Base-by-base conservation (phyloP, 306 rosid genomes). In the Trifolium repens region DNA sequence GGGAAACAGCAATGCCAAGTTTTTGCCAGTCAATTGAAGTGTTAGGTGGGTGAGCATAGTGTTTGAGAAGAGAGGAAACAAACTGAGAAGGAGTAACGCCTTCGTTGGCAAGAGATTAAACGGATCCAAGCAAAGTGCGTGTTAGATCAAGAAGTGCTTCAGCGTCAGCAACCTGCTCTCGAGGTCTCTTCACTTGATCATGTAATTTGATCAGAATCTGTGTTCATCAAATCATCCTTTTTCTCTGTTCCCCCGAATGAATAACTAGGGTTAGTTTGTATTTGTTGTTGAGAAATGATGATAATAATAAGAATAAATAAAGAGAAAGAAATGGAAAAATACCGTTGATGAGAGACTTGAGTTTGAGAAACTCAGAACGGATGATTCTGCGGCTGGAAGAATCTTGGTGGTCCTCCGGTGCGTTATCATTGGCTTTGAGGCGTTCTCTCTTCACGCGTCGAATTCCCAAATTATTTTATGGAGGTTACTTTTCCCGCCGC, bases 101-200 rank as follows among this genome's bases (percentile, higher is more conserved):
- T 30, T 82, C 93, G n/a, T 76, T 83, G 3, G 80, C 82, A 39
- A 91, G 76, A 32, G 94, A 89, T 76, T 72, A 86, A 7, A 88
- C 91, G 13, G 92, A 89, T 1, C 80, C 86, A 34, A 75, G 83
- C 6, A 94, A 57, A 22, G 88, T 76, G 62, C 83, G 87, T 0
- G 92, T 87, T 6, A 94, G 71, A 58, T 88, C 96, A 35, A 91
- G 76, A 53, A 91, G 70, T 0, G 96, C 96, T 76, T 91, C 96
- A 0, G 96, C 97, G 72, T 94, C 98, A 5, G 96, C 93, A 47
- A 89, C 92, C 71, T 91, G 96, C 67, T 91, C 97, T 53, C 97
- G 82, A 0, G 98, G 97, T 81, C 86, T 89, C 84, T 83, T 85
- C 42, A 93, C 97, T 82, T 77, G 81, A 54, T 85, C 88, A 61